Evolutionary conservation across 2,329 filamentous ascomycete genomes (phyloP).

Genomic region (Calonectria hawksworthii): DNA sequence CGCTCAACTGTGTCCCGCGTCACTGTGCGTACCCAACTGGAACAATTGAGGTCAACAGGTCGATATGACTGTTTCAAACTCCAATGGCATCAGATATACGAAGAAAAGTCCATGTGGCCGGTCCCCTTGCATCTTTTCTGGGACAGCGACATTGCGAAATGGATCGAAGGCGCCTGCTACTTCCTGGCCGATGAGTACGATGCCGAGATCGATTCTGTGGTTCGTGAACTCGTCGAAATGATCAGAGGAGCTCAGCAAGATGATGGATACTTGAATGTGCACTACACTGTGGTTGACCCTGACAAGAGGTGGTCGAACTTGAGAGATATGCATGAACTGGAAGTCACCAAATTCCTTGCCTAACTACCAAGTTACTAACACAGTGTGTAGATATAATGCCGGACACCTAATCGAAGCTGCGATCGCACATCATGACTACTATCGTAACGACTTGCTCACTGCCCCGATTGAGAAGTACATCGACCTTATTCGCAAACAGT

Average conservation of each 20-base stretch:
- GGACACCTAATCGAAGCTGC: slow-evolving; percentile 74
- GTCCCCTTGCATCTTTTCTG: slow-evolving; percentile 72
- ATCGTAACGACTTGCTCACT: slow-evolving; percentile 65
- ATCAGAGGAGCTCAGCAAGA: slow-evolving; percentile 68
- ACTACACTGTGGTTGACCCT: slow-evolving; percentile 72
- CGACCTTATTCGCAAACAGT: slow-evolving; percentile 62
- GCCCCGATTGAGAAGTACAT: slow-evolving; percentile 47
- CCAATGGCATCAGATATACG: slow-evolving; percentile 68
- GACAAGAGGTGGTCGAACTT: slow-evolving; percentile 70
- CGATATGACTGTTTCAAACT: slow-evolving; percentile 71
- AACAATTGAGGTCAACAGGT: slow-evolving; percentile 66
- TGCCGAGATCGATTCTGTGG: slow-evolving; percentile 28
- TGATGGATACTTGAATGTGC: slow-evolving; percentile 75
- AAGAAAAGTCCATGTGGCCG: slow-evolving; percentile 65
- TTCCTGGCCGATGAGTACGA: slow-evolving; percentile 17
- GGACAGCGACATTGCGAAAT: slow-evolving; percentile 68
- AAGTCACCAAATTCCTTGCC: slow-evolving; percentile 34
- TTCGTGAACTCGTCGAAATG: slow-evolving; percentile 67
- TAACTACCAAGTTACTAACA: background rate
- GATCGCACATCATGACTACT: slow-evolving; percentile 67
- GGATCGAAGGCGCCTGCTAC: slow-evolving; percentile 64
- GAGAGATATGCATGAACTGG: slow-evolving; percentile 73
- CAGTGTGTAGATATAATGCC: slow-evolving; percentile 62
- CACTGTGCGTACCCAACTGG: slow-evolving; percentile 66
- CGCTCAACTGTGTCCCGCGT: slow-evolving; percentile 49